A percentile compares a stretch with the other conserved stretches of the same genome.
Evolutionary conservation across 176 grass and related monocot species (phyloP).

Genomic region (Oropetium thomaeum): DNA sequence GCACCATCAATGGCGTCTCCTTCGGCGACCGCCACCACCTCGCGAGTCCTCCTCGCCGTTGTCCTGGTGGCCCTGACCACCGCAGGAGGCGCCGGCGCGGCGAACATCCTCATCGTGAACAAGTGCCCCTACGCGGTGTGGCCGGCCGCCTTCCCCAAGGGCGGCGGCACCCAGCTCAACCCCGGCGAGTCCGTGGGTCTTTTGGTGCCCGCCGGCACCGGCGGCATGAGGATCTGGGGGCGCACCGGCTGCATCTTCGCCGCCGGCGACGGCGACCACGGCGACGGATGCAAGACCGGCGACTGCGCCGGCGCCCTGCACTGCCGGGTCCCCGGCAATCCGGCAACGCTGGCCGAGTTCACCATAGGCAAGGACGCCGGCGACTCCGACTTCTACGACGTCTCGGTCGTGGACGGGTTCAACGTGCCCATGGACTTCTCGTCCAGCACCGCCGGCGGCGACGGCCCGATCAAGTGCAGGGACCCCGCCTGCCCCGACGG

Average conservation of each 20-base stretch:
- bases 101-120: constrained; percentile 41
- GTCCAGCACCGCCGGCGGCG: not conserved
- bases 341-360: constrained; percentile 29
- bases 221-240: constrained; percentile 33
- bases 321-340: not conserved
- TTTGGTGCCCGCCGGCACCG: not conserved
- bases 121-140: constrained; percentile 32
- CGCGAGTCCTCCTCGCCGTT: constrained; percentile 1
- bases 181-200: constrained; percentile 28
- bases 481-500: not conserved
- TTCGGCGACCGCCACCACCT: not conserved
- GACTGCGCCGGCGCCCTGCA: not conserved
- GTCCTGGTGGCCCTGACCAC: not conserved
- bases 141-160: constrained; percentile 28
- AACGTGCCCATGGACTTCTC: constrained; percentile 1
- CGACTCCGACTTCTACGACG: not conserved
- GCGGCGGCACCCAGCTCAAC: constrained; percentile 19
- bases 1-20: not conserved
- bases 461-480: not conserved
- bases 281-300: constrained; percentile 4
- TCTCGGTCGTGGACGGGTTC: constrained; percentile 31
- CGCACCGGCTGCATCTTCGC: constrained; percentile 37
- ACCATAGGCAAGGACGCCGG: not conserved
- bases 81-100: not conserved
- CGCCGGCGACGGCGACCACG: not conserved